Conservation (phyloP, 768 basidiomycete genomes). For the Leucosporidium scottii region DNA sequence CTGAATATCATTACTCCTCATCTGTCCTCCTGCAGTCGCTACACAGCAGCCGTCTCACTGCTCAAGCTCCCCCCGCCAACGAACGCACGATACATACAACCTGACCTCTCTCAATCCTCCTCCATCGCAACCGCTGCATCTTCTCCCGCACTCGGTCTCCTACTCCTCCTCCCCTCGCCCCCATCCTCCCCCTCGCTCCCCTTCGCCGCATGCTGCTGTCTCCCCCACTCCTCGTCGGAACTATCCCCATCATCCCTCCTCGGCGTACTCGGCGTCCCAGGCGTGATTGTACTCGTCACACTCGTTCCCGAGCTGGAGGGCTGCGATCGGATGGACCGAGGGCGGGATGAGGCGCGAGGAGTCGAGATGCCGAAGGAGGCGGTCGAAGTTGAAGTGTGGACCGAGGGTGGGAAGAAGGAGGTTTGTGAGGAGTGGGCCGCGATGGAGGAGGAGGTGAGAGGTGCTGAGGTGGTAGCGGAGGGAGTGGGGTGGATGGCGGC, state of each 20-base stretch:
- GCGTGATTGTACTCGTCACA: slow-evolving; percentile 17
- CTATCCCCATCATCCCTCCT: slow-evolving; percentile 4
- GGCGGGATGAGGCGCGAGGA: background rate
- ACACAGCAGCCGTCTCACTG: too few relatives aligned
- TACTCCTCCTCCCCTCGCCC: too few relatives aligned
- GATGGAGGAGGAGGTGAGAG: background rate
- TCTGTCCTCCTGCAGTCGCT: too few relatives aligned
- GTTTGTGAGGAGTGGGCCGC: background rate
- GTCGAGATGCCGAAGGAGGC: too few relatives aligned
- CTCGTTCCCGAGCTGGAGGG: slow-evolving; percentile 14
- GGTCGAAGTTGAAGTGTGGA: too few relatives aligned
- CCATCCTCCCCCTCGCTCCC: background rate
- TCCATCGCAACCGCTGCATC: background rate
- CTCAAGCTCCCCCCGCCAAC: too few relatives aligned
- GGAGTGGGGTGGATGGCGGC: background rate
- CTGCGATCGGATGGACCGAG: slow-evolving; percentile 4
- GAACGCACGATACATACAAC: too few relatives aligned
- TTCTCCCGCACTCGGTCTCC: too few relatives aligned
- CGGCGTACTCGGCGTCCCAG: slow-evolving; percentile 17
- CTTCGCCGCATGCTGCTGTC: too few relatives aligned
- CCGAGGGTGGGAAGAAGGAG: background rate
- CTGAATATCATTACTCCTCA: too few relatives aligned
- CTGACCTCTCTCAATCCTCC: background rate
- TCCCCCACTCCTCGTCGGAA: background rate
- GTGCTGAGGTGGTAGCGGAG: too few relatives aligned